These are phyloP conservation scores for Cryptococcus hybrid DNA, from an alignment of 1,284 basidiomycete species.

Conservation along the genomic window DNA sequence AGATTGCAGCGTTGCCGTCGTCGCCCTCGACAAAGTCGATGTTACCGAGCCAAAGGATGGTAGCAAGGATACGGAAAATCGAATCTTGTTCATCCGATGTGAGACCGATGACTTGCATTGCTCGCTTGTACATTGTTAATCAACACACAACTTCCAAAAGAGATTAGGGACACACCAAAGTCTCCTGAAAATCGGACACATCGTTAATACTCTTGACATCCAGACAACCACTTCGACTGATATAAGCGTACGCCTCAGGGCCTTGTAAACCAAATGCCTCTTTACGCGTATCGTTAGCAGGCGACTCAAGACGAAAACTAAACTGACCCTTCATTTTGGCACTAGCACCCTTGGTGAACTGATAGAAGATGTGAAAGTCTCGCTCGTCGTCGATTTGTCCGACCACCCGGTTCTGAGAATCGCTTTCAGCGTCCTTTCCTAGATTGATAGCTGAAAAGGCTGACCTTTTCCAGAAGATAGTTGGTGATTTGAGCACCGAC, in stretches of 20 bases:
- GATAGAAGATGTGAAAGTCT: conserved; percentile 99
- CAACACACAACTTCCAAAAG: neutral
- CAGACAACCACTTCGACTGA: conserved; percentile 85
- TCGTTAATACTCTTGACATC: conserved; percentile 93
- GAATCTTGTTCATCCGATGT: conserved; percentile 80
- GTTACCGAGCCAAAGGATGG: conserved; percentile 95
- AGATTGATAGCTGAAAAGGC: neutral
- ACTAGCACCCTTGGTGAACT: conserved; percentile 95
- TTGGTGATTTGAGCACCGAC: conserved; percentile 98
- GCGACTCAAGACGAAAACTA: neutral
- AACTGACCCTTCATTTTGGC: conserved; percentile 75
- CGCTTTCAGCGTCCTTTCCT: neutral
- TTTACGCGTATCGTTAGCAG: conserved; percentile 44
- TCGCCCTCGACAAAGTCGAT: conserved; percentile 85
- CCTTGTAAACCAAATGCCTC: conserved; percentile 96
- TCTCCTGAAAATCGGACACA: conserved; percentile 80
- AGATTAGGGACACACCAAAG: conserved; percentile 60
- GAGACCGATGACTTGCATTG: conserved; percentile 92
- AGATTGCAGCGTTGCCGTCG: conserved; percentile 79
- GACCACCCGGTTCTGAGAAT: conserved; percentile 73
- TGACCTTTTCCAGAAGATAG: conserved; percentile 88
- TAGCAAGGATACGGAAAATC: conserved; percentile 90
- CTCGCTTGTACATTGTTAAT: conserved; percentile 58
- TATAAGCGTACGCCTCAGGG: conserved; percentile 94
- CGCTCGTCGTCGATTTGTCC: conserved; percentile 96